phyloP scores from a whole-genome alignment of 805 yeast genomes.

The Middelhovenomyces tepae region DNA sequence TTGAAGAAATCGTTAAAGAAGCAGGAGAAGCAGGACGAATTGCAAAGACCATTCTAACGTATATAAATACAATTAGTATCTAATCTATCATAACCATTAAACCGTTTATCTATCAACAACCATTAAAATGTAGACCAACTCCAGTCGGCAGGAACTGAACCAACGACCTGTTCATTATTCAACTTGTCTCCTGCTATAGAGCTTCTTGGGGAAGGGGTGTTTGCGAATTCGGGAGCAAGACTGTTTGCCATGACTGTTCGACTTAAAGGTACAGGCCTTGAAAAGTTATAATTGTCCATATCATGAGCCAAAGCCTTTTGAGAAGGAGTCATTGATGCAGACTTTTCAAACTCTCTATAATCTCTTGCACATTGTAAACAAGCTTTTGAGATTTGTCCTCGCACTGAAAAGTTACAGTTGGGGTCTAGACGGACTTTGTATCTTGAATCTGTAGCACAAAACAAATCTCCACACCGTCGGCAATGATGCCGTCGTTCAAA shows the following conservation, averaged over 20 bases:
- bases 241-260: constrained; percentile 29
- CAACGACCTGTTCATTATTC: constrained; percentile 28
- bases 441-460: constrained; percentile 59
- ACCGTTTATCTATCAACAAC: too few relatives aligned
- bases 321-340: constrained; percentile 7
- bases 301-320: constrained; percentile 13
- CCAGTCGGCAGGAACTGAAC: constrained; percentile 66
- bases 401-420: constrained; percentile 43
- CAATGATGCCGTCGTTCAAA: constrained; percentile 73
- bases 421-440: constrained; percentile 49
- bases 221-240: constrained; percentile 8
- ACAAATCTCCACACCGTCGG: constrained; percentile 75
- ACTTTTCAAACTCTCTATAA: constrained; percentile 34
- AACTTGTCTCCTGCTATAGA: constrained; percentile 4
- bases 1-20: too few relatives aligned
- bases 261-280: constrained; percentile 9
- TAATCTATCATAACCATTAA: too few relatives aligned
- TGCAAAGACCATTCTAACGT: too few relatives aligned
- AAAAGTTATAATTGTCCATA: constrained; percentile 3
- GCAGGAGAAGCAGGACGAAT: too few relatives aligned
- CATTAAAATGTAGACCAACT: constrained; percentile 68
- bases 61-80: too few relatives aligned
- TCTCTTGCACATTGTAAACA: constrained; percentile 60
- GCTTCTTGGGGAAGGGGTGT: constrained; percentile 11
- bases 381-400: constrained; percentile 59